Conservation (phyloP, 768 basidiomycete genomes). For the Tricholoma matsutake region DNA sequence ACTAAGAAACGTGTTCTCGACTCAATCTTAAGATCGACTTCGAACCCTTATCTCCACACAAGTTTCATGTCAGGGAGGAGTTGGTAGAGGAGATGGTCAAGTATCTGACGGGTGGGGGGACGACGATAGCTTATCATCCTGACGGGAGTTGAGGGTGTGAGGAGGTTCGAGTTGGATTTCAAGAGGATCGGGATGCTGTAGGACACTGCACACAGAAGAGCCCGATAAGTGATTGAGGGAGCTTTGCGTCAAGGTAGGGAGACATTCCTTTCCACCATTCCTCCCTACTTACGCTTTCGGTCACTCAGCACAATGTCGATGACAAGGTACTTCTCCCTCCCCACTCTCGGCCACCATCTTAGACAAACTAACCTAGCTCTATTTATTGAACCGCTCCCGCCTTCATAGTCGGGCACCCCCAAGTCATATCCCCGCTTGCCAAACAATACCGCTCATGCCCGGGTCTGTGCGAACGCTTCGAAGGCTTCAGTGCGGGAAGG, state of each 20-base stretch:
- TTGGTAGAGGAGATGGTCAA: slow-evolving; percentile 91
- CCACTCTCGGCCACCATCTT: too few species aligned
- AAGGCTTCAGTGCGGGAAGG: slow-evolving; percentile 96
- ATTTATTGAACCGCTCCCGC: slow-evolving; percentile 95
- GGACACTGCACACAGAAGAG: slow-evolving; percentile 81
- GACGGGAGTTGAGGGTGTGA: slow-evolving; percentile 75
- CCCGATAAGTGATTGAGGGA: slow-evolving; percentile 87
- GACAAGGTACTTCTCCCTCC: slow-evolving; percentile 67
- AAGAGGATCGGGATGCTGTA: slow-evolving; percentile 91
- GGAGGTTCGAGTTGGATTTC: slow-evolving; percentile 79
- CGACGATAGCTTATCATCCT: slow-evolving; percentile 83
- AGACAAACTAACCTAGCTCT: too few species aligned
- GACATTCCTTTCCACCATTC: neutral
- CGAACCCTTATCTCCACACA: too few species aligned
- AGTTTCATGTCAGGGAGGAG: too few species aligned
- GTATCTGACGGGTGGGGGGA: slow-evolving; percentile 76
- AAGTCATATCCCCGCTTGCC: slow-evolving; percentile 99
- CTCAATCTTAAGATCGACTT: too few species aligned
- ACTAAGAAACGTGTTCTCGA: too few species aligned
- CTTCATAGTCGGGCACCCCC: slow-evolving; percentile 98
- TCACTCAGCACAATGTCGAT: slow-evolving; percentile 83
- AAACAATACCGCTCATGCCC: slow-evolving; percentile 98
- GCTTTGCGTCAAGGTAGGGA: slow-evolving; percentile 74
- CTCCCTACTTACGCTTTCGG: neutral
- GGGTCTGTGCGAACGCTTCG: slow-evolving; percentile 97